These are phyloP conservation scores for Xylariales sp. DNA, from an alignment of 2,329 filamentous ascomycete species.

Conservation along the genomic window DNA sequence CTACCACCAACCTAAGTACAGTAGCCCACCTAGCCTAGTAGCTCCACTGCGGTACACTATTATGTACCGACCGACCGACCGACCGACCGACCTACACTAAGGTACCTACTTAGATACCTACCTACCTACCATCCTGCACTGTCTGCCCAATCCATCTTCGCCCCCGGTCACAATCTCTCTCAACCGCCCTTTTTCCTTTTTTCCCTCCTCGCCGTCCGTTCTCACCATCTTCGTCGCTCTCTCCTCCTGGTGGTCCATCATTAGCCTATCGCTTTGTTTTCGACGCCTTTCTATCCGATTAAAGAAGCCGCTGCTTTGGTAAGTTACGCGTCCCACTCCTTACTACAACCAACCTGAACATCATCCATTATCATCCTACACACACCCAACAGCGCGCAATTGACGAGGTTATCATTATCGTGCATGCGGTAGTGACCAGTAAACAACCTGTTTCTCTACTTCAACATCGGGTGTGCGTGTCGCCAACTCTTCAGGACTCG, in stretches of 20 bases:
- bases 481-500: conserved; percentile 17
- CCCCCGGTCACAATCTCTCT: conserved; percentile 49
- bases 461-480: conserved; percentile 11
- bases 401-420: conserved; percentile 10
- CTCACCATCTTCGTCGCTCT: conserved; percentile 40
- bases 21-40: conserved; percentile 17
- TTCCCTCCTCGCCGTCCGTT: conserved; percentile 45
- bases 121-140: conserved; percentile 27
- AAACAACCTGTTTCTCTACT: conserved; percentile 19
- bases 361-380: conserved; percentile 3
- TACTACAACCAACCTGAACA: conserved; percentile 14
- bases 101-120: too few relatives aligned
- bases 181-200: conserved; percentile 49
- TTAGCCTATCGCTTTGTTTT: conserved; percentile 37
- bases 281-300: conserved; percentile 34
- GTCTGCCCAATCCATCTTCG: conserved; percentile 40
- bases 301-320: conserved; percentile 29
- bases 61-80: too few relatives aligned
- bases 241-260: conserved; percentile 36
- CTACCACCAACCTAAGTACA: not conserved
- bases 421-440: conserved; percentile 18
- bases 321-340: conserved; percentile 26
- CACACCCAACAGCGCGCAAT: conserved; percentile 25
- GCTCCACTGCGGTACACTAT: conserved; percentile 15
- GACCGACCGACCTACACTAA: too few relatives aligned